Conservation (phyloP, 345 rosid species). For the Theobroma cacao region DNA sequence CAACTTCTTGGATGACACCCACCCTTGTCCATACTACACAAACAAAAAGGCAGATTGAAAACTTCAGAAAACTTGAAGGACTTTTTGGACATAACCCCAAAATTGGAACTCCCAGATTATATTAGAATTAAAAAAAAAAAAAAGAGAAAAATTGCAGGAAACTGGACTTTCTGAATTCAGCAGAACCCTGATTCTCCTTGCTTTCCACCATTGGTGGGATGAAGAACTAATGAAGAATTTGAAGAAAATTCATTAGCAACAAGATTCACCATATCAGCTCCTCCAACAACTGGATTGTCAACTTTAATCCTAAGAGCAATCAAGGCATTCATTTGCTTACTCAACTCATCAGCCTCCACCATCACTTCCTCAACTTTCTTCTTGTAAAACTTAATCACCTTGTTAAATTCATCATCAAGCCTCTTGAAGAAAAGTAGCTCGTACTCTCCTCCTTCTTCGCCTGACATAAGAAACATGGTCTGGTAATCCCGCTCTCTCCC, state of each 20-base stretch:
- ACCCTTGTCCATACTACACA: slow-evolving; percentile 15
- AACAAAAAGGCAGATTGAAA: background rate
- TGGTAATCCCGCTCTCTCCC: slow-evolving; percentile 26
- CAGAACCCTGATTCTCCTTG: background rate
- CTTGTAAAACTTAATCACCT: slow-evolving; percentile 52
- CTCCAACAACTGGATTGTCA: slow-evolving; percentile 39
- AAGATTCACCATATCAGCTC: slow-evolving; percentile 18
- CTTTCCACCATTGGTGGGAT: slow-evolving; percentile 18
- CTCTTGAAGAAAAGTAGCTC: slow-evolving; percentile 54
- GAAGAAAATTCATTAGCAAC: slow-evolving; percentile 14
- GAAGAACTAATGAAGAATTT: slow-evolving; percentile 21
- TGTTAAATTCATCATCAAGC: slow-evolving; percentile 73
- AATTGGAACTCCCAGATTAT: background rate
- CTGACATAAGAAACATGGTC: slow-evolving; percentile 49
- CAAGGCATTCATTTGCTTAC: slow-evolving; percentile 71
- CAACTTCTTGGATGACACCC: background rate
- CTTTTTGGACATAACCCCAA: background rate
- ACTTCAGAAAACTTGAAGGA: background rate
- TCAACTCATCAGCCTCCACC: slow-evolving; percentile 67
- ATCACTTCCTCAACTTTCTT: slow-evolving; percentile 46
- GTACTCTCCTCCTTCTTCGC: slow-evolving; percentile 56
- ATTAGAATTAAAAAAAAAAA: background rate
- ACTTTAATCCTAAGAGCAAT: slow-evolving; percentile 71
- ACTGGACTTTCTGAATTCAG: background rate
- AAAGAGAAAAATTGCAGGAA: background rate